phyloP scores from a whole-genome alignment of 768 basidiomycete genomes.

The Boletus edulis region DNA sequence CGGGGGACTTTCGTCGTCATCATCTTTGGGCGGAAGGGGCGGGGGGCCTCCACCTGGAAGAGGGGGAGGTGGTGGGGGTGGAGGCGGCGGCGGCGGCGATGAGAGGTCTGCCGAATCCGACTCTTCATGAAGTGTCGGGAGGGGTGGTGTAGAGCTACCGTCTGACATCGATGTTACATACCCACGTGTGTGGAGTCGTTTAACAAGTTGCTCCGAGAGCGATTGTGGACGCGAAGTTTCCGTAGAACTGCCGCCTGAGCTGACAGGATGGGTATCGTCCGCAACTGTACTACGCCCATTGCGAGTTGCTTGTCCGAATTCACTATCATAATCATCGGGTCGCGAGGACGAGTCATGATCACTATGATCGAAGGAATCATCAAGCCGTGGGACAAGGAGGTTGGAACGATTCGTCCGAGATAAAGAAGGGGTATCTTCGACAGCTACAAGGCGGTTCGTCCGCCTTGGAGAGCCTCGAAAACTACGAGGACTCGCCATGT shows the following conservation, averaged over 20 bases:
- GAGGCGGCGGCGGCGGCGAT: constrained; percentile 23
- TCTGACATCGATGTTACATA: constrained; percentile 39
- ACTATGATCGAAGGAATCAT: constrained; percentile 42
- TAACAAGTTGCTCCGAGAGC: constrained; percentile 61
- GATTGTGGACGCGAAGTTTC: constrained; percentile 41
- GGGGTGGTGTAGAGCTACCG: constrained; percentile 32
- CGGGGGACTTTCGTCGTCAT: constrained; percentile 24
- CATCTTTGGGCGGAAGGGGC: constrained; percentile 17
- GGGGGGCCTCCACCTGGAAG: constrained; percentile 8
- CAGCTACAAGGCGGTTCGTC: constrained; percentile 34
- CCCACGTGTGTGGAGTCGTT: constrained; percentile 53
- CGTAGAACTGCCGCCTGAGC: constrained; percentile 43
- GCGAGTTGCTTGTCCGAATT: constrained; percentile 49
- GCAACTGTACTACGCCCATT: constrained; percentile 34
- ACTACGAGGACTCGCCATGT: constrained; percentile 63
- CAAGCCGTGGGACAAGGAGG: constrained; percentile 42
- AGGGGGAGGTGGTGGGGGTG: constrained; percentile 10
- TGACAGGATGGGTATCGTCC: constrained; percentile 49
- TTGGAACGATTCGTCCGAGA: constrained; percentile 38
- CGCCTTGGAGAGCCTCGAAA: constrained; percentile 67
- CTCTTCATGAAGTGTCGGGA: constrained; percentile 44
- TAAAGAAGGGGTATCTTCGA: constrained; percentile 41
- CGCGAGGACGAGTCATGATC: constrained; percentile 46
- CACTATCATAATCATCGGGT: constrained; percentile 51
- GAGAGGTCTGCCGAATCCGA: constrained; percentile 22